Conservation (phyloP, 148 eudicot genomes). For the Heliosperma pusillum region DNA sequence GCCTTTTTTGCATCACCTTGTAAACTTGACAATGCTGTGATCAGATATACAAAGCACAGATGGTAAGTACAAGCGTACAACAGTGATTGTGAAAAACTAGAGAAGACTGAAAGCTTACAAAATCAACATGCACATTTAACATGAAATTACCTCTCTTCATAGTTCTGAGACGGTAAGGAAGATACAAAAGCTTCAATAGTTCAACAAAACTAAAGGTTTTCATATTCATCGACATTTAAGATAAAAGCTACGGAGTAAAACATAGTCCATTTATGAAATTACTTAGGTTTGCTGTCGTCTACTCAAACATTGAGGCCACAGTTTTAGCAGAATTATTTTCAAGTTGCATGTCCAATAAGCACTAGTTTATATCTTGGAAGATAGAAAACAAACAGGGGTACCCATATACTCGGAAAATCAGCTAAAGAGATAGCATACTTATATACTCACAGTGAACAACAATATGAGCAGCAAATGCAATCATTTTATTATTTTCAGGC, state of each 20-base stretch:
- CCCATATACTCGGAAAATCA: background rate
- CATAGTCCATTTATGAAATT: background rate
- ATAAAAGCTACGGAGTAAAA: too few species aligned
- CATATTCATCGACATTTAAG: too few species aligned
- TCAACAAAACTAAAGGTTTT: too few species aligned
- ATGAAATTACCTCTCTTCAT: too few species aligned
- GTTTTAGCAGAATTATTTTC: background rate
- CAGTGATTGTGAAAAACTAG: background rate
- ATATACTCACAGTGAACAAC: background rate
- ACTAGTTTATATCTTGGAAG: too few species aligned
- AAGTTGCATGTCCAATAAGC: background rate
- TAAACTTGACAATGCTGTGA: slow-evolving; percentile 16
- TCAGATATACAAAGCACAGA: background rate
- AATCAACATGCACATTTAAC: too few species aligned
- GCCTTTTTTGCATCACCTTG: slow-evolving; percentile 26
- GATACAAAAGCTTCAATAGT: background rate
- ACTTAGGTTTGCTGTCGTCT: background rate
- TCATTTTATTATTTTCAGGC: too few species aligned
- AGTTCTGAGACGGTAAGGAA: background rate
- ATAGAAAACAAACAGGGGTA: background rate
- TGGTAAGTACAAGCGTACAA: background rate
- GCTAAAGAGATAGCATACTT: background rate
- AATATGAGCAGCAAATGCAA: background rate
- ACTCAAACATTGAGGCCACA: background rate
- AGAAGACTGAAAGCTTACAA: background rate